Evolutionary conservation across 192 early-diverging fungal genomes (phyloP).

Genomic region (Borealophlyctis nickersoniae): DNA sequence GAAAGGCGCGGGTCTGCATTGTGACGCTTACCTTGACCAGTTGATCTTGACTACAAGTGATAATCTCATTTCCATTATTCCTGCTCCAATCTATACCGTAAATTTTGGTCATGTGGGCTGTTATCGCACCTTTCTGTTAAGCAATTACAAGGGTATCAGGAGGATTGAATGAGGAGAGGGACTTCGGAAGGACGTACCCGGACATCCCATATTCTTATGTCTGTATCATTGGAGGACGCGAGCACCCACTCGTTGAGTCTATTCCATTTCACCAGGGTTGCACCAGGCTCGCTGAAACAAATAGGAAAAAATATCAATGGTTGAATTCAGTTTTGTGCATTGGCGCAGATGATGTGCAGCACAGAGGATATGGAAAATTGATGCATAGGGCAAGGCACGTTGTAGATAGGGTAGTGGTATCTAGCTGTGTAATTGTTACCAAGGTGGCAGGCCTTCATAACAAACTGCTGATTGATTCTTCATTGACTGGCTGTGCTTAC

Average conservation of each 20-base stretch:
- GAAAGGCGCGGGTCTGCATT: neutral
- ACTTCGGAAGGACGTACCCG: conserved; percentile 44
- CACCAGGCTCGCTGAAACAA: no score
- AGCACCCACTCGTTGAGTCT: conserved; percentile 68
- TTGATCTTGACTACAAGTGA: conserved; percentile 81
- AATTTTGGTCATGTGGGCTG: conserved; percentile 75
- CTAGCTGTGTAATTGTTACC: no score
- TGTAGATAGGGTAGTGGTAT: no score
- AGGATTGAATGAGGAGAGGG: neutral
- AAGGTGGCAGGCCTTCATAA: no score
- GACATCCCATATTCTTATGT: conserved; percentile 79
- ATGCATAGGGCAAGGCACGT: no score
- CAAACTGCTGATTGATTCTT: no score
- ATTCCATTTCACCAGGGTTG: conserved; percentile 86
- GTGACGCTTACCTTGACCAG: conserved; percentile 58
- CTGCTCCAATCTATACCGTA: conserved; percentile 88
- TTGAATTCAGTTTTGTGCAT: no score
- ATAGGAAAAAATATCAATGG: no score
- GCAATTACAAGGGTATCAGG: neutral
- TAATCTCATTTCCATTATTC: conserved; percentile 64
- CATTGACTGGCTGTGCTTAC: no score
- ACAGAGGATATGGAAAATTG: no score
- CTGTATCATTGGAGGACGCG: conserved; percentile 82
- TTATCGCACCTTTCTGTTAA: conserved; percentile 73
- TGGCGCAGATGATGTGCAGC: no score